A percentile compares a stretch with the other conserved stretches of the same genome.
These are phyloP conservation scores for Penicillium roqueforti DNA, from an alignment of 495 filamentous ascomycete species.

Conservation along the genomic window DNA sequence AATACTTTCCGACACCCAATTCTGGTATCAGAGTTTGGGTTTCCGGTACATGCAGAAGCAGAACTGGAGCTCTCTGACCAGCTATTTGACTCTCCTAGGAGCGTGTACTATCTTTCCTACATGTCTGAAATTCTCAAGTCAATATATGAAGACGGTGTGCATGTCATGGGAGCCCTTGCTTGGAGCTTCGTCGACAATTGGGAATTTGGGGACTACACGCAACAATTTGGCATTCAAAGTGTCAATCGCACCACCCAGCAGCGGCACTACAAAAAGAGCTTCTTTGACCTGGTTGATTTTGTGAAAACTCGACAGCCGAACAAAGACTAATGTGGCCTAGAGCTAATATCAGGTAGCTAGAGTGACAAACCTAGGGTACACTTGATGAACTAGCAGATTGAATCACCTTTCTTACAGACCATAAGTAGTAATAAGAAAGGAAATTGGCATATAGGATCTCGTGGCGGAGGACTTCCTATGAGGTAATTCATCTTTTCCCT, in stretches of 20 bases:
- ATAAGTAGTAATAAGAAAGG: background rate
- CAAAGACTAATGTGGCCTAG: background rate
- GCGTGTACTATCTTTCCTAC: slow-evolving; percentile 39
- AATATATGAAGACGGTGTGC: slow-evolving; percentile 42
- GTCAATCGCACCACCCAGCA: slow-evolving; percentile 40
- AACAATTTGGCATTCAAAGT: slow-evolving; percentile 41
- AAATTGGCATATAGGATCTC: background rate
- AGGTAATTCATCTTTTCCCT: background rate
- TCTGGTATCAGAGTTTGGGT: slow-evolving; percentile 41
- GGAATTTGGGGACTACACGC: slow-evolving; percentile 41
- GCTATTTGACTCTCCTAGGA: slow-evolving; percentile 37
- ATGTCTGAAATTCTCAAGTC: slow-evolving; percentile 42
- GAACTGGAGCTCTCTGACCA: slow-evolving; percentile 28
- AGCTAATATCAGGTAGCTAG: background rate
- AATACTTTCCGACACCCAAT: slow-evolving; percentile 39
- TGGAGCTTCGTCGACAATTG: slow-evolving; percentile 46
- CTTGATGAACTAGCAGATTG: background rate
- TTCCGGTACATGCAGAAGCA: slow-evolving; percentile 33
- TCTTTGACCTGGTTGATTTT: slow-evolving; percentile 48
- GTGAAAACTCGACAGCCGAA: slow-evolving; percentile 21
- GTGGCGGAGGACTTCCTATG: background rate
- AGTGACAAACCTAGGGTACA: background rate
- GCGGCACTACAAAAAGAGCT: slow-evolving; percentile 43
- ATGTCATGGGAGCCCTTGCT: slow-evolving; percentile 43
- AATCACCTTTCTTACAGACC: background rate